A percentile compares a stretch with the other conserved stretches of the same genome.
Evolutionary conservation across 257 asterid genomes (phyloP).

Genomic region (Jasminum sambac): DNA sequence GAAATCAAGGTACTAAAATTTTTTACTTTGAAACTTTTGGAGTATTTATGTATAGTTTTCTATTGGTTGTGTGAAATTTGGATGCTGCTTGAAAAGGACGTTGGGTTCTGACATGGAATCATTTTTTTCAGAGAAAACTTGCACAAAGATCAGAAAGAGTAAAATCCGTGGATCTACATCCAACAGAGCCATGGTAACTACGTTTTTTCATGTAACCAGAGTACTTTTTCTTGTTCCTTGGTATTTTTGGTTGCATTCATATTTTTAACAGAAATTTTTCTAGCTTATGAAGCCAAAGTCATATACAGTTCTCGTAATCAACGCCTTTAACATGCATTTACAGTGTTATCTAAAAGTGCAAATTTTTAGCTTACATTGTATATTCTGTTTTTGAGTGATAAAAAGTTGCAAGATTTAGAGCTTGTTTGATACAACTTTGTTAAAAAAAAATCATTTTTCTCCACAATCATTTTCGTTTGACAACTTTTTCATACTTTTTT

Average conservation of each 20-base stretch:
- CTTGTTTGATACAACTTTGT: too few relatives aligned
- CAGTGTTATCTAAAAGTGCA: background rate
- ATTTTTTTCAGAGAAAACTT: constrained; percentile 51
- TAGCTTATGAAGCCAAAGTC: background rate
- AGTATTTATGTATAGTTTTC: background rate
- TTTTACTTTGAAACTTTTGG: constrained; percentile 13
- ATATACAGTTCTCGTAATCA: background rate
- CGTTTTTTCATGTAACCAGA: constrained; percentile 7
- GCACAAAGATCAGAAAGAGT: constrained; percentile 75
- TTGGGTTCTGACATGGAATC: constrained; percentile 29
- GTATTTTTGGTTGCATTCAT: constrained; percentile 10
- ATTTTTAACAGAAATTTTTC: background rate
- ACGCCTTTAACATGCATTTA: background rate
- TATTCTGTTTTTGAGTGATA: background rate
- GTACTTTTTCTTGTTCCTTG: background rate
- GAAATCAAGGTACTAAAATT: constrained; percentile 49
- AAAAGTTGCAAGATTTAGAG: constrained; percentile 1
- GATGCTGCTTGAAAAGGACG: background rate
- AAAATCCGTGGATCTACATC: constrained; percentile 69
- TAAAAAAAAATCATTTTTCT: too few relatives aligned
- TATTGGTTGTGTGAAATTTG: constrained; percentile 12
- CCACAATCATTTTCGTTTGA: too few relatives aligned
- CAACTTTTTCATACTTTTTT: too few relatives aligned
- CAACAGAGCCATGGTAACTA: constrained; percentile 71
- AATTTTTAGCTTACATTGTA: background rate